Evolutionary conservation across 106 monocot genomes (phyloP).

Genomic region (Phalaenopsis equestris): DNA sequence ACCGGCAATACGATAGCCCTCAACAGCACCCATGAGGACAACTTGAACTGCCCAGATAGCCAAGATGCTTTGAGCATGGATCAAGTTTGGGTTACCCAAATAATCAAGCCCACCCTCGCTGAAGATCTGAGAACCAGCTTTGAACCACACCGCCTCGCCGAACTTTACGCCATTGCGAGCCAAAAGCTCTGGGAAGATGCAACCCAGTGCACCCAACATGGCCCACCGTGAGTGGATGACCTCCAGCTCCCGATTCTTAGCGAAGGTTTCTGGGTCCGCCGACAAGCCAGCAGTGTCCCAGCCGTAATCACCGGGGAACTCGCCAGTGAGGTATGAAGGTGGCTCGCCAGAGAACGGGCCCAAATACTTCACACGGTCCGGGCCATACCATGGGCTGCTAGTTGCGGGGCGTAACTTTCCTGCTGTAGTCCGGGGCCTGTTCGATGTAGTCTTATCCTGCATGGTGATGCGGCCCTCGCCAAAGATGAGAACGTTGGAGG

Average conservation of each 20-base stretch:
- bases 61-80: constrained; percentile 30
- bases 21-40: constrained; percentile 26
- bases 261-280: constrained; percentile 35
- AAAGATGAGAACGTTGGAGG: constrained; percentile 16
- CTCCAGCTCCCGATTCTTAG: constrained; percentile 33
- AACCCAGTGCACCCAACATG: constrained; percentile 30
- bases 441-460: constrained; percentile 9
- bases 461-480: constrained; percentile 28
- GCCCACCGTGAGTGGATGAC: constrained; percentile 39
- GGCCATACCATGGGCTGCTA: constrained; percentile 40
- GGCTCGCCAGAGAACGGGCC: constrained; percentile 55
- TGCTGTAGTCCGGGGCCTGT: background rate
- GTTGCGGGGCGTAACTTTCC: constrained; percentile 17
- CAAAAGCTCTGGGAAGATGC: constrained; percentile 28
- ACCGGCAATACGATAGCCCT: constrained; percentile 30
- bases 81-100: constrained; percentile 25
- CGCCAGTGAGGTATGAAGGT: constrained; percentile 61
- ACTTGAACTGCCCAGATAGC: constrained; percentile 33
- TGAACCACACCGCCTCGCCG: constrained; percentile 30
- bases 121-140: constrained; percentile 27
- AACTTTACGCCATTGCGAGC: constrained; percentile 34
- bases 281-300: constrained; percentile 40
- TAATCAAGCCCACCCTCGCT: constrained; percentile 30
- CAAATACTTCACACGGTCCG: constrained; percentile 37
- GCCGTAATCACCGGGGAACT: constrained; percentile 49